These are phyloP conservation scores for Jaapia argillacea DNA, from an alignment of 768 basidiomycete species.

Conservation along the genomic window DNA sequence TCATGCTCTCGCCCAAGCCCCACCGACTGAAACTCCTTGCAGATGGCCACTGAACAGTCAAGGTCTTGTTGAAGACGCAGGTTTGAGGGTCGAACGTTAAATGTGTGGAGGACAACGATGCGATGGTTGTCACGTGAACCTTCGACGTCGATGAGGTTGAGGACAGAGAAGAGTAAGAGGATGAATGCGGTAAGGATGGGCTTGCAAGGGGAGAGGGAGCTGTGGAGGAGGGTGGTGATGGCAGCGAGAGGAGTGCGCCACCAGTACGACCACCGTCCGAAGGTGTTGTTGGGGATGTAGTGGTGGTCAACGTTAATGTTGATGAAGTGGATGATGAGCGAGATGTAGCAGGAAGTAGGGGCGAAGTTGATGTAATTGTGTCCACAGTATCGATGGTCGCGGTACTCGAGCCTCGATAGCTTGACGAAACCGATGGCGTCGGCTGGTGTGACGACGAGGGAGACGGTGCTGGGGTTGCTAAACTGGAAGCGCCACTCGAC, in stretches of 20 bases:
- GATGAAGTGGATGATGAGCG: no score
- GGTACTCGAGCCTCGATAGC: no score
- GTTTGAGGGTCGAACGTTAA: constrained; percentile 40
- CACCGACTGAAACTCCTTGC: constrained; percentile 61
- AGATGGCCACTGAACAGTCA: constrained; percentile 67
- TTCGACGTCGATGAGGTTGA: constrained; percentile 16
- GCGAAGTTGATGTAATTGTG: no score
- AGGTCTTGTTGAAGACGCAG: constrained; percentile 53
- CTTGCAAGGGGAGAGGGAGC: constrained; percentile 15
- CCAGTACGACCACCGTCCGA: no score
- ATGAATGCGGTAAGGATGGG: neutral
- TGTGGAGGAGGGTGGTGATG: constrained; percentile 15
- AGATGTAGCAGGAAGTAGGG: no score
- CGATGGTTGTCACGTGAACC: constrained; percentile 32
- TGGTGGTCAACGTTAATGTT: constrained; percentile 9
- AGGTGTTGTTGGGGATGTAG: constrained; percentile 7
- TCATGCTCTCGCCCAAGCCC: constrained; percentile 72
- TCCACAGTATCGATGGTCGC: no score
- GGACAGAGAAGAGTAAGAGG: constrained; percentile 11
- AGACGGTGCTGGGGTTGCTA: no score
- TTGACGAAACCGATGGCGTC: no score
- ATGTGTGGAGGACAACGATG: constrained; percentile 29
- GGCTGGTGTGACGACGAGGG: no score
- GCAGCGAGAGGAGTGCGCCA: constrained; percentile 9
- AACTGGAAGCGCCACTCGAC: no score